Evolutionary conservation across 2,329 filamentous ascomycete genomes (phyloP), one percentile per base, ranked within the genome.

Genomic region (Ophiocordyceps australis): DNA sequence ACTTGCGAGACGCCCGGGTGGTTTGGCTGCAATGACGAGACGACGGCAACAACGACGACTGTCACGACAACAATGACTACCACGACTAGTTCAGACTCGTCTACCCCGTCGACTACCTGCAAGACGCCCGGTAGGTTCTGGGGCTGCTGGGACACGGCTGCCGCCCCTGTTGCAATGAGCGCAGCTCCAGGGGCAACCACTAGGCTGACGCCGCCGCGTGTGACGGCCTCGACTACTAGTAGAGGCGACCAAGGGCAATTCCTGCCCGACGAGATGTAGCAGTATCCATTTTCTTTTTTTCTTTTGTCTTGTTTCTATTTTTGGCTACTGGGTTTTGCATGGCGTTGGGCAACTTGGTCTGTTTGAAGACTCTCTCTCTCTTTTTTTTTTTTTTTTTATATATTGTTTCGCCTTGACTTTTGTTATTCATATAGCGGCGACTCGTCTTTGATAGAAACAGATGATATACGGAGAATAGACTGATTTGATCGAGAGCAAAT

Each of bases 51-150:
- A 48, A 3, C 47, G 46, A 4, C 42, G 39, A 7, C 38, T 43
- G n/a, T 47, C 42, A 41, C 39, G 7, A 35, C 38, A 5, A 37
- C 1, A 39, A 37, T 2, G 9, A 37, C 38, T 4, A 38, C 35
- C 0, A 37, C 38, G 0, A 30, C 40, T 0, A 29, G 38, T 0
- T 49, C 52, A 0, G 52, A 49, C 5, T 2, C 20, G n/a, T 3
- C n/a, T 12, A 7, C 21, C 7, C n/a, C 20, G 10, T 46, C 44
- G 0, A 49, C 44, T 4, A n/a, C n/a, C n/a, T 71, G 65, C 35
- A 37, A 55, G 26, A 61, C 54, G 3, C 66, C 65, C 2, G 65
- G 67, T 4, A 43, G 52, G 23, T 65, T 71, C 40, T 69, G 62
- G 57, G 65, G 65, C 5, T 71, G 66, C 36, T 44, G 51, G 28